Base-by-base conservation (phyloP, 2,329 filamentous ascomycete genomes). In the Sclerotinia spermophila region DNA sequence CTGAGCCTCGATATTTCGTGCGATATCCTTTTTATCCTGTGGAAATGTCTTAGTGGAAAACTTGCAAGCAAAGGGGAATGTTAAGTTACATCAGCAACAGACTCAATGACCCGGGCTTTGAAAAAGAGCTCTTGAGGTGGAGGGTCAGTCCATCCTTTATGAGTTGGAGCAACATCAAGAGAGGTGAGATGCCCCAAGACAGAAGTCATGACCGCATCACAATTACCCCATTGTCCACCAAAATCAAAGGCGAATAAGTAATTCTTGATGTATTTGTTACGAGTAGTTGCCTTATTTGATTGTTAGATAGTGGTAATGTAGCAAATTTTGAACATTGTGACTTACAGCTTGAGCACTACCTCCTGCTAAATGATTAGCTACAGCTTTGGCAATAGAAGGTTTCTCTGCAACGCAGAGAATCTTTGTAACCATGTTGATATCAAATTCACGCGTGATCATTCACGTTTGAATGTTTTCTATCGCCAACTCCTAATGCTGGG, bases 211-310 rank as follows among this genome's bases (percentile, higher is more conserved):
- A 91, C 94, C 61, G 97, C 95, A 19, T 88, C 85, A 80, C 92
- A 97, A 72, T 85, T 85, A 30, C 94, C 94, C 92, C 93, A 97
- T 74, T 86, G 84, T 61, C 84, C 86, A 8, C 90, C 90, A 80
- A 99, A 99, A 79, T 93, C 89, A 82, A 96, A 99, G 60, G 90
- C 86, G 79, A 99, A 99, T 40, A 89, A 86, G 82, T 97, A 98
- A 78, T 99, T 99, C 80, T 97, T 98, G 80, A 97, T 90, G 81
- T 90, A 98, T 76, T 87, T 86, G 60, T 75, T 77, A 24, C 77
- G 64, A 61, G 76, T 77, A 64, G 74, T 75, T 62, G 65, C 51
- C 78, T 80, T 45, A 30, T 33, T 56, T 48, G 30, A 68, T 44
- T 33, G 19, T 56, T 66, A 71, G 73, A 67, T 27, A 40, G 71